Evolutionary conservation across 2,329 filamentous ascomycete genomes (phyloP).

Genomic region (Cytospora mali): DNA sequence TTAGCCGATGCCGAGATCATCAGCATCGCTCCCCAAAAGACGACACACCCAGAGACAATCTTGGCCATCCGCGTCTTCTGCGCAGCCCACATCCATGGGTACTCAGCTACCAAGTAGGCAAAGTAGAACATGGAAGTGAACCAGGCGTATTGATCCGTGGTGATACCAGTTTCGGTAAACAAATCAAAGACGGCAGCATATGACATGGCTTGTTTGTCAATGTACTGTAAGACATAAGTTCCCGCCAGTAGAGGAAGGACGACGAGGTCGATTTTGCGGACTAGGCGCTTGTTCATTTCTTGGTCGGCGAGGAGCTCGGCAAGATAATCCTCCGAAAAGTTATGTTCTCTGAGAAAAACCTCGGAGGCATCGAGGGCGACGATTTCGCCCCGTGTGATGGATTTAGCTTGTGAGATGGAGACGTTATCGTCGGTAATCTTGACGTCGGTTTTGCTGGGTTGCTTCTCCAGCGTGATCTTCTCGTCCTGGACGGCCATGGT

Average conservation of each 20-base stretch:
- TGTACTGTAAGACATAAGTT: slow-evolving; percentile 56
- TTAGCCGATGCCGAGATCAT: slow-evolving; percentile 46
- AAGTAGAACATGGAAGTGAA: slow-evolving; percentile 60
- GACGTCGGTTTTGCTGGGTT: background rate
- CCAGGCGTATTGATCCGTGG: slow-evolving; percentile 53
- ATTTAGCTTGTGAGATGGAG: slow-evolving; percentile 24
- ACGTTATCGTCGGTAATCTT: slow-evolving; percentile 21
- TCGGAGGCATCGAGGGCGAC: slow-evolving; percentile 27
- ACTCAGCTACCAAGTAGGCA: slow-evolving; percentile 48
- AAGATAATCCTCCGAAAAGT: slow-evolving; percentile 26
- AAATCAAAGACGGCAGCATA: slow-evolving; percentile 61
- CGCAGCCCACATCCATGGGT: slow-evolving; percentile 40
- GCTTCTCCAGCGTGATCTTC: slow-evolving; percentile 18
- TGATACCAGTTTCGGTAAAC: slow-evolving; percentile 51
- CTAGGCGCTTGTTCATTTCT: slow-evolving; percentile 34
- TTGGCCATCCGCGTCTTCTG: slow-evolving; percentile 42
- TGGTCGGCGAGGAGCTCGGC: slow-evolving; percentile 47
- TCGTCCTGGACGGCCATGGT: slow-evolving; percentile 18
- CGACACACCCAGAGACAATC: slow-evolving; percentile 38
- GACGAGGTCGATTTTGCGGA: slow-evolving; percentile 51
- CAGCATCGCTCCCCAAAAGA: slow-evolving; percentile 43
- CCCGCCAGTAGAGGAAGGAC: slow-evolving; percentile 55
- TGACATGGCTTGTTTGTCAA: slow-evolving; percentile 57
- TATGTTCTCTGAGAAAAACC: slow-evolving; percentile 28
- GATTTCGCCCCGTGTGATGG: slow-evolving; percentile 23